A percentile compares a stretch with the other conserved stretches of the same genome.
Conservation (phyloP, 1,284 basidiomycete genomes). For the Inonotus obliquus region DNA sequence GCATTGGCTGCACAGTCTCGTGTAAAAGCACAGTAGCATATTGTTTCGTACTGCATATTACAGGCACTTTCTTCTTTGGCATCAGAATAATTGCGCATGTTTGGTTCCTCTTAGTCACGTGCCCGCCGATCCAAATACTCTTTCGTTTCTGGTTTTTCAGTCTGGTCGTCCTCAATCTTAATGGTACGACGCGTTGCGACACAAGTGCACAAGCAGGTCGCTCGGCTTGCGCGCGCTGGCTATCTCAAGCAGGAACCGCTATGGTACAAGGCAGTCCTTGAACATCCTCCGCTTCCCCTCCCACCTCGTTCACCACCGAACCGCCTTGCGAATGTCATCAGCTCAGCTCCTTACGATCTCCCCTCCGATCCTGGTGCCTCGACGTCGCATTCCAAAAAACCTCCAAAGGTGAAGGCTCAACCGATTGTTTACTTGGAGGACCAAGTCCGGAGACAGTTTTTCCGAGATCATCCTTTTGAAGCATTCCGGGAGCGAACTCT, state of each 20-base stretch:
- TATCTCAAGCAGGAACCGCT: conserved; percentile 70
- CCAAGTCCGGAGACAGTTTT: conserved; percentile 85
- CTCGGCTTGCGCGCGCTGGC: conserved; percentile 73
- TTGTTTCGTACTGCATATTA: neutral
- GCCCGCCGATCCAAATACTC: conserved; percentile 1
- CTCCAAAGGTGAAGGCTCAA: conserved; percentile 50
- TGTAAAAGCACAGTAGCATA: conserved; percentile 39
- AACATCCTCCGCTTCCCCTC: conserved; percentile 83
- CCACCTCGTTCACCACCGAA: conserved; percentile 68
- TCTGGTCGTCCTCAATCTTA: neutral
- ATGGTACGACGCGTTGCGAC: conserved; percentile 85
- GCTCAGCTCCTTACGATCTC: conserved; percentile 41
- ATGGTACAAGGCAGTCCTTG: conserved; percentile 85
- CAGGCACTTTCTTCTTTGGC: neutral
- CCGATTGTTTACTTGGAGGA: conserved; percentile 84
- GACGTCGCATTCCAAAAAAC: conserved; percentile 25
- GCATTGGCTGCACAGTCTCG: conserved; percentile 76
- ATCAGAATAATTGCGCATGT: too few relatives aligned
- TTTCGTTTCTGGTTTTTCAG: neutral
- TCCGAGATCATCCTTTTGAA: conserved; percentile 95
- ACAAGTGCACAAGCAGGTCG: conserved; percentile 86
- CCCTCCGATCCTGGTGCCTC: conserved; percentile 25
- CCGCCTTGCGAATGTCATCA: conserved; percentile 28
- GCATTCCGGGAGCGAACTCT: conserved; percentile 79
- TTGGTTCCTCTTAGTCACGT: conserved; percentile 10